phyloP scores from a whole-genome alignment of 177 flowering plant genomes.

The Vitis hybrid region DNA sequence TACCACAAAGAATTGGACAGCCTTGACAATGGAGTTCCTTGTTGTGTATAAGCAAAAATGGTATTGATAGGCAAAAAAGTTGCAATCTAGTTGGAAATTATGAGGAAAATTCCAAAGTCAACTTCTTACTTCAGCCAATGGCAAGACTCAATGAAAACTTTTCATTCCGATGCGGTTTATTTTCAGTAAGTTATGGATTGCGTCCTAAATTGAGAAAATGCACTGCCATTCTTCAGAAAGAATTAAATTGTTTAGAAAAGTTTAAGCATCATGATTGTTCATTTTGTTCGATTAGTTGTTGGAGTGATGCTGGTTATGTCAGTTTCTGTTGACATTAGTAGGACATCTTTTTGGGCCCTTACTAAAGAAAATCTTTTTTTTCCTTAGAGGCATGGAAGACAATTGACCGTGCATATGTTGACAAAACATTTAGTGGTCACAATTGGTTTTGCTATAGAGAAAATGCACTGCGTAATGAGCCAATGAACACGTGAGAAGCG shows the following conservation, averaged over 20 bases:
- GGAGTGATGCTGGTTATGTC: constrained; percentile 55
- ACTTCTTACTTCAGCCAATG: constrained; percentile 17
- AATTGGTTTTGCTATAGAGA: constrained; percentile 96
- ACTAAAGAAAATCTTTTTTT: constrained; percentile 74
- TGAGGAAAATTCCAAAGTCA: constrained; percentile 11
- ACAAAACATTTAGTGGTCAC: constrained; percentile 91
- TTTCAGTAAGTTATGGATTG: constrained; percentile 17
- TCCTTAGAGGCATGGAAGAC: constrained; percentile 94
- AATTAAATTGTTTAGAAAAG: constrained; percentile 27
- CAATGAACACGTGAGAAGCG: constrained; percentile 88
- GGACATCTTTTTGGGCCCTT: constrained; percentile 68
- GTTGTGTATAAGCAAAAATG: constrained; percentile 7
- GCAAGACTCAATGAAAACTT: constrained; percentile 21
- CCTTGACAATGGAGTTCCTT: constrained; percentile 4
- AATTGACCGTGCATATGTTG: constrained; percentile 93
- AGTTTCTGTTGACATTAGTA: constrained; percentile 46
- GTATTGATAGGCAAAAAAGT: neutral
- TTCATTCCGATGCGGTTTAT: constrained; percentile 18
- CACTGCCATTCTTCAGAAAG: constrained; percentile 18
- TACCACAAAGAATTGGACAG: constrained; percentile 17
- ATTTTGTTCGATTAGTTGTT: constrained; percentile 38
- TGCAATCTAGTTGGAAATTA: constrained; percentile 7
- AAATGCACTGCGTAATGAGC: constrained; percentile 81
- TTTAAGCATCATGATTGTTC: constrained; percentile 29
- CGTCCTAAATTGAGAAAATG: constrained; percentile 11